A percentile compares a stretch with the other conserved stretches of the same genome.
Conservation (phyloP, 2,329 filamentous ascomycete species). For the Botrytis pseudocinerea region DNA sequence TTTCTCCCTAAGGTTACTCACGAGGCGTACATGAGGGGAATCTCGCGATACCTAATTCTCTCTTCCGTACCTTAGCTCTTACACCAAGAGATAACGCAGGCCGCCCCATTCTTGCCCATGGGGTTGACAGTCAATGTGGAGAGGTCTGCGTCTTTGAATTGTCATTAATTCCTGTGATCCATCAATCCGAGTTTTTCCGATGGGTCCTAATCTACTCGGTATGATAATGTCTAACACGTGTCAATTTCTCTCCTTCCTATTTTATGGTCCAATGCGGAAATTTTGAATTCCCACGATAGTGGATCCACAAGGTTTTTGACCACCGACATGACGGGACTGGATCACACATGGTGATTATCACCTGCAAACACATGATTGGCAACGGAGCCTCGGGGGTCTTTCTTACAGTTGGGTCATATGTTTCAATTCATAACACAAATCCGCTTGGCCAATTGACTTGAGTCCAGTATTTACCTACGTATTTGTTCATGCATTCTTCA, state of each 20-base stretch:
- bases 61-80: constrained; percentile 5
- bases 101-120: constrained; percentile 8
- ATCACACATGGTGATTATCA: neutral
- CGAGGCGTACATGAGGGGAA: neutral
- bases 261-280: neutral
- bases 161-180: neutral
- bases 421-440: neutral
- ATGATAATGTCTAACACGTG: neutral
- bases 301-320: neutral
- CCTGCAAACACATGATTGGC: neutral
- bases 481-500: neutral
- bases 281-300: neutral
- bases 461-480: neutral
- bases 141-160: neutral
- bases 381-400: neutral
- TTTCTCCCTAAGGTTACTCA: neutral
- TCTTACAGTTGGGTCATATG: neutral
- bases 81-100: neutral
- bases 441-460: neutral
- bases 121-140: neutral
- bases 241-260: neutral
- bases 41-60: constrained; percentile 5
- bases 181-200: neutral
- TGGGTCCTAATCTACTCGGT: neutral
- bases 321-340: neutral